Evolutionary conservation across 2,329 filamentous ascomycete species (phyloP), one percentile per base, ranked within the genome.

Genomic region (Ascochyta rabiei): DNA sequence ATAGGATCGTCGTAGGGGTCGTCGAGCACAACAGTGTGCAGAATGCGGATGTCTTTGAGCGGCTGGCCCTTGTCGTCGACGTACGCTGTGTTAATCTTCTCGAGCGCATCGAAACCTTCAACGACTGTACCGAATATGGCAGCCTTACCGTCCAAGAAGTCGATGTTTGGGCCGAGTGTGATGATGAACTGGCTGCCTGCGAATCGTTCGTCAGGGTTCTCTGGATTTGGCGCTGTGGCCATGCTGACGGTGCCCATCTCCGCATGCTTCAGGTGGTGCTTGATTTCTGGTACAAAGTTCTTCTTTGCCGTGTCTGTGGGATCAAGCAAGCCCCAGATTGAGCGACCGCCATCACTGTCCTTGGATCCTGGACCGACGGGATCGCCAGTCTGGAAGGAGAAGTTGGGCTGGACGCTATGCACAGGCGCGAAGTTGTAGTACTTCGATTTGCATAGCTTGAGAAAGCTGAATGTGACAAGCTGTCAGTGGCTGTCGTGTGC

Each of bases 351-450:
- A 84, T 98, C 91, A 66, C 93, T 96, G 41, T 92, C 86, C 64
- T 85, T 80, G 13, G 91, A 90, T 53, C 89, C 85, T 12, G 93
- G 93, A 12, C 95, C 93, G 48, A 98, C 87, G 12, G 93, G 93
- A 70, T 98, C 95, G 73, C 93, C 93, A 28, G 91, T 96, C 77
- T 98, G 93, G 77, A 96, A 96, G 57, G 93, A 96, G 77, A 97
- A 98, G 77, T 91, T 87, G 75, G 93, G 95, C 73, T 97, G 95
- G 33, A 99, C 86, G 63, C 89, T 92, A 79, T 97, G 91, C 49
- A 98, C 80, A 23, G 93, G 95, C 6, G 92, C 88, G 76, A 96
- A 98, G 80, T 98, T 98, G 86, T 97, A 99, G 80, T 98, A 99
- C 80, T 97, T 99, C 77, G 92, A 82, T 80, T 98, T 98, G 86